phyloP scores from a whole-genome alignment of 192 early-diverging fungal genomes.

The Linderina pennispora region DNA sequence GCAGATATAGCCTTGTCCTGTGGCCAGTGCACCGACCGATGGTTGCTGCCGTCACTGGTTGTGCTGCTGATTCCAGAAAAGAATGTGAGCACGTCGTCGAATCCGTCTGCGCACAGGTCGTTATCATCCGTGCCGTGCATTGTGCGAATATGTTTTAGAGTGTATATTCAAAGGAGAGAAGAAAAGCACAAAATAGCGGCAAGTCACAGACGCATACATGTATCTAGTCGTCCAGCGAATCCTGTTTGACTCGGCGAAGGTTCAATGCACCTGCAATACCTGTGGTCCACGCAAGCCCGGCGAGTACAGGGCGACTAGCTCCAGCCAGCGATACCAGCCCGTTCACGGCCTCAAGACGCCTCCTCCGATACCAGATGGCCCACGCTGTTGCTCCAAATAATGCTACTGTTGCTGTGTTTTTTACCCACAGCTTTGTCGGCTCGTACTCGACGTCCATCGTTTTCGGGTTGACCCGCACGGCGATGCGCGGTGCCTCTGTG shows the following conservation, averaged over 20 bases:
- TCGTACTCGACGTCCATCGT: constrained; percentile 31
- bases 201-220: no score
- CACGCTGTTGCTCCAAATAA: constrained; percentile 20
- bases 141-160: no score
- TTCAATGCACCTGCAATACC: background rate
- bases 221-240: no score
- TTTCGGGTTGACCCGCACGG: constrained; percentile 18
- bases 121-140: no score
- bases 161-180: no score
- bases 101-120: no score
- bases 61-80: no score
- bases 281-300: constrained; percentile 24
- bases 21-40: no score
- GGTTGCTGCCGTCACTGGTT: no score
- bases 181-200: no score
- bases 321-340: constrained; percentile 38
- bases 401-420: constrained; percentile 4
- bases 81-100: no score
- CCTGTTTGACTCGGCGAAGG: background rate
- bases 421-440: constrained; percentile 29
- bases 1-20: no score
- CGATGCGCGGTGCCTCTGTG: constrained; percentile 28
- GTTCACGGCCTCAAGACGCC: constrained; percentile 14
- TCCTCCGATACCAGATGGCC: constrained; percentile 27
- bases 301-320: constrained; percentile 30